Conservation (phyloP, 306 rosid genomes). For the Castanea mollissima region DNA sequence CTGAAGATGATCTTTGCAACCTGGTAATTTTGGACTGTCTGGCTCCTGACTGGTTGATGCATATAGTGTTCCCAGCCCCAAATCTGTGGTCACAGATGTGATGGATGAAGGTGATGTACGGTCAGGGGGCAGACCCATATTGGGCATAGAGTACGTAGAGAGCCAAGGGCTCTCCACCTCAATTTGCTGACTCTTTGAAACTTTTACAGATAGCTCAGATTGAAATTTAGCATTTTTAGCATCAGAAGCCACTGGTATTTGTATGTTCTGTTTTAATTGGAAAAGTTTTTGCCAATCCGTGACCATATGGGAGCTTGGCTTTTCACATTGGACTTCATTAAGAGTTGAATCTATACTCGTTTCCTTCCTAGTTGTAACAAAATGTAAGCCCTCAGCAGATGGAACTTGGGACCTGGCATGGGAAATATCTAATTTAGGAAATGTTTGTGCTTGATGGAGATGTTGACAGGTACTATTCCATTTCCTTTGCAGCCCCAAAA, state of each 20-base stretch:
- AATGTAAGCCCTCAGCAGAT: conserved; percentile 45
- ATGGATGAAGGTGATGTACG: conserved; percentile 35
- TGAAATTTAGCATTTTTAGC: conserved; percentile 18
- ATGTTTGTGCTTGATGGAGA: conserved; percentile 47
- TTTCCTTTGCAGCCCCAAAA: conserved; percentile 61
- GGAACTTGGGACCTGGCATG: conserved; percentile 40
- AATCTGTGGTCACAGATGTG: conserved; percentile 80
- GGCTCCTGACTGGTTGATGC: conserved; percentile 49
- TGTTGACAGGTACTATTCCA: conserved; percentile 68
- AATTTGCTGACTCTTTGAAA: conserved; percentile 32
- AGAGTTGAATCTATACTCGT: conserved; percentile 38
- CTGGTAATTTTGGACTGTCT: conserved; percentile 34
- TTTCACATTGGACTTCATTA: conserved; percentile 34
- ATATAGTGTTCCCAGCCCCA: conserved; percentile 82
- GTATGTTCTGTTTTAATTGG: conserved; percentile 37
- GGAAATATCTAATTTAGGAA: conserved; percentile 41
- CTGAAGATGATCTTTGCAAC: conserved; percentile 32
- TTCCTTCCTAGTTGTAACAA: conserved; percentile 39
- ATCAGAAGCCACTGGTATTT: conserved; percentile 37
- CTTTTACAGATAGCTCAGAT: conserved; percentile 19
- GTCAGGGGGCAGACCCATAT: conserved; percentile 35
- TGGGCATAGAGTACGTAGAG: conserved; percentile 26
- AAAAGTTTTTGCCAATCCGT: conserved; percentile 30
- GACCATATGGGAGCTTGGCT: conserved; percentile 28
- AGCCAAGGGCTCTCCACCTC: conserved; percentile 30